These are phyloP conservation scores for Sordariomycetes sp. DNA, from an alignment of 2,329 filamentous ascomycete genomes.

Conservation along the genomic window DNA sequence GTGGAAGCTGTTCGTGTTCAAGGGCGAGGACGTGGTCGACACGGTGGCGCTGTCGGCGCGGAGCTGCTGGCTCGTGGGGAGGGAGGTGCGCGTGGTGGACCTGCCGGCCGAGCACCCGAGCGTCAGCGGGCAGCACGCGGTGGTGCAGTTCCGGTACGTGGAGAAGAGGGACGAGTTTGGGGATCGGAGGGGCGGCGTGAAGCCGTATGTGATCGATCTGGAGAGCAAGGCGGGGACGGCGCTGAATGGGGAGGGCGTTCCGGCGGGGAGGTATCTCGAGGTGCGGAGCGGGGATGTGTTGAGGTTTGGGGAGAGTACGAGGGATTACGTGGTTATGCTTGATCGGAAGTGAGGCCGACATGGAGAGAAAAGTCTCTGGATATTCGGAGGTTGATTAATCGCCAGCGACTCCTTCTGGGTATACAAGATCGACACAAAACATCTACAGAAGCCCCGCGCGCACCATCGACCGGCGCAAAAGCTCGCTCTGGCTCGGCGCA, in stretches of 20 bases:
- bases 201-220: conserved; percentile 85
- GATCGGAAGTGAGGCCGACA: neutral
- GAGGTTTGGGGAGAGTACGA: conserved; percentile 74
- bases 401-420: neutral
- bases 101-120: conserved; percentile 81
- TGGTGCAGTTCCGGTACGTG: conserved; percentile 81
- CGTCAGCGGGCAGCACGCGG: conserved; percentile 90
- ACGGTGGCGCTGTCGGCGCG: conserved; percentile 66
- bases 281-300: conserved; percentile 82
- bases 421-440: neutral
- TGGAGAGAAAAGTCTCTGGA: neutral
- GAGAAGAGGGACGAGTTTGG: conserved; percentile 80
- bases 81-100: conserved; percentile 73
- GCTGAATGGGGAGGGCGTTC: conserved; percentile 66
- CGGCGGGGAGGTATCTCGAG: conserved; percentile 73
- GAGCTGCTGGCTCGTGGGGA: conserved; percentile 85
- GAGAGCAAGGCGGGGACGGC: conserved; percentile 86
- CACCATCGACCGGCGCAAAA: conserved; percentile 3
- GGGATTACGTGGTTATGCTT: conserved; percentile 95
- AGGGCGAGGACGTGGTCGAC: conserved; percentile 67
- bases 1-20: conserved; percentile 93
- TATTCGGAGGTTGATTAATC: neutral
- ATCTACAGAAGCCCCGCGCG: neutral
- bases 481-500: neutral
- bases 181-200: conserved; percentile 67